Conservation (phyloP, 768 basidiomycete species). For the Clathrus columnatus region DNA sequence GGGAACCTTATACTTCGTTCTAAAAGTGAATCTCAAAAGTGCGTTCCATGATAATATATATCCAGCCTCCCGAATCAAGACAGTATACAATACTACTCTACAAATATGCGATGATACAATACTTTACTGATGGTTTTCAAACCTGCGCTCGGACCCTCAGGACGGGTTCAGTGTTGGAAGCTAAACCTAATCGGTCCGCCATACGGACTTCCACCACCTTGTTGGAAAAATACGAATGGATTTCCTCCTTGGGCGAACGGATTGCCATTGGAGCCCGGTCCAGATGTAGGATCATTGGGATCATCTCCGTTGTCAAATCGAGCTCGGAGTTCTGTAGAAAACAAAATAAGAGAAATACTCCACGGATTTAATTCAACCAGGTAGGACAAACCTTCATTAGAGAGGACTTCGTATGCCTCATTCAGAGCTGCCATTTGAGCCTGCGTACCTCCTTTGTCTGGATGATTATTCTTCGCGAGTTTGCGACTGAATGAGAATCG, state of each 20-base stretch:
- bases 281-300: conserved; percentile 70
- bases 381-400: conserved; percentile 48
- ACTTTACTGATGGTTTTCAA: not conserved
- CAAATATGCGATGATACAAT: too few species aligned
- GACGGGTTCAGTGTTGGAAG: too few species aligned
- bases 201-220: too few species aligned
- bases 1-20: too few species aligned
- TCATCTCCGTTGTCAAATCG: conserved; percentile 94
- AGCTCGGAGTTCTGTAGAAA: conserved; percentile 55
- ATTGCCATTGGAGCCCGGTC: conserved; percentile 1
- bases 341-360: not conserved
- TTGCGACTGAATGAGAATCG: conserved; percentile 51
- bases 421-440: conserved; percentile 92
- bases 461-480: conserved; percentile 77
- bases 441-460: conserved; percentile 92
- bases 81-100: too few species aligned
- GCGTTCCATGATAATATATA: too few species aligned
- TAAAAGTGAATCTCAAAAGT: too few species aligned
- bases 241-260: conserved; percentile 17
- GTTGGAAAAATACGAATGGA: conserved; percentile 14
- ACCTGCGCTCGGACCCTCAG: not conserved
- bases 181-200: too few species aligned
- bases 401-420: conserved; percentile 93
- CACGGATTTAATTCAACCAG: not conserved
- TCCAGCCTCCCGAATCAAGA: too few species aligned